Conservation (phyloP, 306 rosid species). For the Corylus heterophylla region DNA sequence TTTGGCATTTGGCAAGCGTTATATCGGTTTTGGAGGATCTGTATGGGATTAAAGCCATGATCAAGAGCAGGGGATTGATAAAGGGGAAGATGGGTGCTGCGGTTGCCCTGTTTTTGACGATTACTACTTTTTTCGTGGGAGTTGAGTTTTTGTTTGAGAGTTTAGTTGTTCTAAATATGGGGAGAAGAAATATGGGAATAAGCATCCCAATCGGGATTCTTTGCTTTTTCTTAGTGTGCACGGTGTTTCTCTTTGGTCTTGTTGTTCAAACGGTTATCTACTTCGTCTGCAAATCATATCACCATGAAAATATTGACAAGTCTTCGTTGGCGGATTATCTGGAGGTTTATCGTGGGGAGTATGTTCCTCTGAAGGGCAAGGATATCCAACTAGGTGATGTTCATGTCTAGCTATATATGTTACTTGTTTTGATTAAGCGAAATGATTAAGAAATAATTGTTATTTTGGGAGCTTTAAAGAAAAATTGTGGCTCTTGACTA, state of each 20-base stretch:
- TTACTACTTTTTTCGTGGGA: background rate
- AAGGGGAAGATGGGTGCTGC: constrained; percentile 17
- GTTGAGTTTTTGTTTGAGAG: background rate
- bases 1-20: constrained; percentile 32
- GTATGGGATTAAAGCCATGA: constrained; percentile 24
- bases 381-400: constrained; percentile 25
- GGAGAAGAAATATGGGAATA: background rate
- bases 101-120: background rate
- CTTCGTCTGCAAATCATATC: constrained; percentile 36
- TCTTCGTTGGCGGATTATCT: constrained; percentile 26
- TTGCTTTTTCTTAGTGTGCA: constrained; percentile 9
- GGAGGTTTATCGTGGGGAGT: constrained; percentile 28
- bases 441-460: background rate
- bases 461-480: background rate
- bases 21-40: constrained; percentile 25
- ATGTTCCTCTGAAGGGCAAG: constrained; percentile 21
- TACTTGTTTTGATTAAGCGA: too few relatives aligned
- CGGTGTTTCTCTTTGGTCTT: constrained; percentile 27
- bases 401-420: background rate
- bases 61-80: constrained; percentile 16
- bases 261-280: constrained; percentile 26
- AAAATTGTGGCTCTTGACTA: background rate
- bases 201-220: constrained; percentile 16
- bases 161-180: background rate
- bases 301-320: constrained; percentile 37